Evolutionary conservation across 2,329 filamentous ascomycete genomes (phyloP).

Genomic region (Cryoendolithus antarcticus): DNA sequence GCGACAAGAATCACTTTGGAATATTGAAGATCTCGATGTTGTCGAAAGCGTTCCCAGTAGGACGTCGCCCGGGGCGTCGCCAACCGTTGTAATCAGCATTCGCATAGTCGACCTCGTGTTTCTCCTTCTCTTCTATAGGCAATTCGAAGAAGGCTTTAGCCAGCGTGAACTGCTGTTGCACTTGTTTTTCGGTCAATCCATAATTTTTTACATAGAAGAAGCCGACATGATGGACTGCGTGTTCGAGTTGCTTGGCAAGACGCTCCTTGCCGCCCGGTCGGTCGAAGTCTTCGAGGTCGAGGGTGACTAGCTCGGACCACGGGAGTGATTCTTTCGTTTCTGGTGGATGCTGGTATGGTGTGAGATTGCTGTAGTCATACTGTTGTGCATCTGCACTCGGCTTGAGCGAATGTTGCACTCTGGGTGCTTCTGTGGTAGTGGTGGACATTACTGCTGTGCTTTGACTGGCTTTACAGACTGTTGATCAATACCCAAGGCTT

Average conservation of each 20-base stretch:
- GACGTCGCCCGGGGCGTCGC: slow-evolving; percentile 10
- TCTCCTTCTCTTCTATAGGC: slow-evolving; percentile 45
- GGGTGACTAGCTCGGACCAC: slow-evolving; percentile 46
- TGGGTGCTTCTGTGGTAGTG: no score
- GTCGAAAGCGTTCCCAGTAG: slow-evolving; percentile 25
- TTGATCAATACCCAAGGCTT: no score
- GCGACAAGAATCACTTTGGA: no score
- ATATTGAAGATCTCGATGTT: slow-evolving; percentile 50
- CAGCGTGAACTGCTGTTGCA: slow-evolving; percentile 48
- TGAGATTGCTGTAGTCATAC: neutral
- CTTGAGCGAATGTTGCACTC: no score
- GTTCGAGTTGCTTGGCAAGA: slow-evolving; percentile 42
- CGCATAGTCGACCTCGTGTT: slow-evolving; percentile 29
- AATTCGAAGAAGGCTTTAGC: slow-evolving; percentile 46
- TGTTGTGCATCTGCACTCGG: no score
- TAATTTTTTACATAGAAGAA: slow-evolving; percentile 56
- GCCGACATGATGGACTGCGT: slow-evolving; percentile 37
- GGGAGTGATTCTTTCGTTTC: slow-evolving; percentile 17
- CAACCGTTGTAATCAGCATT: slow-evolving; percentile 12
- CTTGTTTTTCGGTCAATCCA: slow-evolving; percentile 45
- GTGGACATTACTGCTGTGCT: no score
- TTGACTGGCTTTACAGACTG: no score
- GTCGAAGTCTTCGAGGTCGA: slow-evolving; percentile 44
- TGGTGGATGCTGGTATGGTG: slow-evolving; percentile 21
- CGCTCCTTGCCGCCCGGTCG: slow-evolving; percentile 42